Conservation (phyloP, 2,329 filamentous ascomycete species). For the Corinectria fuckeliana region DNA sequence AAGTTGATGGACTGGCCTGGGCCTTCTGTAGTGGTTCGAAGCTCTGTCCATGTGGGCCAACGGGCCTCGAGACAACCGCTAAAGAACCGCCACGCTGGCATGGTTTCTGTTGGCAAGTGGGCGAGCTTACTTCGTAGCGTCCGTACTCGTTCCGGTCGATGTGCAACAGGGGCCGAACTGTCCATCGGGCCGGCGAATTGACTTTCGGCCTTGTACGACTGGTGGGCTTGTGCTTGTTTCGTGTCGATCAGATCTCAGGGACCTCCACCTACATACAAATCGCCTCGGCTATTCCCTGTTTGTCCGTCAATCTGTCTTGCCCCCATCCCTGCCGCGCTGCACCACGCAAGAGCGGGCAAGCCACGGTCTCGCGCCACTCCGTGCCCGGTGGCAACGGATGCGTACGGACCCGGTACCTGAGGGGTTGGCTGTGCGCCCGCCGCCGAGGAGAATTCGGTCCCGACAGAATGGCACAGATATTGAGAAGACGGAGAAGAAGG, state of each 20-base stretch:
- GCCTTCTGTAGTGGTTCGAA: conserved; percentile 29
- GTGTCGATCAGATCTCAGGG: conserved; percentile 42
- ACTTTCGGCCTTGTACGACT: conserved; percentile 26
- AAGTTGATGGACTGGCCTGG: conserved; percentile 31
- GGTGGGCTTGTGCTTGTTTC: conserved; percentile 33
- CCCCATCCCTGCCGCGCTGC: conserved; percentile 30
- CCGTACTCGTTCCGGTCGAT: neutral
- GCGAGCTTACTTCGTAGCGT: neutral
- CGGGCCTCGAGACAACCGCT: conserved; percentile 19
- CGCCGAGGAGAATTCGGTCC: conserved; percentile 1
- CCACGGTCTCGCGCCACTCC: conserved; percentile 20
- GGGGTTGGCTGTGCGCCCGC: neutral
- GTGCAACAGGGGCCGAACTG: neutral
- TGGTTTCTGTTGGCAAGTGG: neutral
- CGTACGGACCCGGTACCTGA: conserved; percentile 5
- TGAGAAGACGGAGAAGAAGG: neutral
- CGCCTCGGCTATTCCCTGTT: conserved; percentile 34
- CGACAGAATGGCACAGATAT: conserved; percentile 15
- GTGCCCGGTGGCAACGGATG: conserved; percentile 34
- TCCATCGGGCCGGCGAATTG: conserved; percentile 29
- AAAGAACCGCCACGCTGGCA: conserved; percentile 23
- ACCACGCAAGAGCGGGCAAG: conserved; percentile 10
- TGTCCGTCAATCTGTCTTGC: no score
- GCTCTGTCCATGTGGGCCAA: conserved; percentile 25
- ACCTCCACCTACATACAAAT: conserved; percentile 37